Evolutionary conservation across 1,284 basidiomycete species (phyloP), one percentile per base, ranked within the genome.

Genomic region (Ustilago sp.): DNA sequence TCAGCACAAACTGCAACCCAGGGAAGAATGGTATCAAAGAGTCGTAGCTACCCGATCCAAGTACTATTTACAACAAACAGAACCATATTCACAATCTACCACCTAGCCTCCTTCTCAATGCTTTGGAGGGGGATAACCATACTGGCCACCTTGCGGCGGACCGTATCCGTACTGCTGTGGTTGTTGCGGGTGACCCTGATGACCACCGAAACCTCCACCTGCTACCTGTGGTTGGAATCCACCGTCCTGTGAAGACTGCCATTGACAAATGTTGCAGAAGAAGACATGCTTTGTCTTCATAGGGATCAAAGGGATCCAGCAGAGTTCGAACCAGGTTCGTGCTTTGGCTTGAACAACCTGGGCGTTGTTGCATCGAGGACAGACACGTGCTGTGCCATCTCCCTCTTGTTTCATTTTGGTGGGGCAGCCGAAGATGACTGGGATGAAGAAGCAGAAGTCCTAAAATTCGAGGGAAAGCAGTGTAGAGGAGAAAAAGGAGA

Each of bases 371-470:
- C 84, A 85, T 9, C 83, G 71, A 0, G 84, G 84, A 59, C 84
- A 85, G 47, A 85, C 66, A 66, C 84, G 79, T 1, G 83, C 81
- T 2, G 65, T 62, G 15, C 77, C 80, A 51, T 80, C 77, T 51
- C 80, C 82, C 52, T 85, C 83, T 51, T 83, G 83, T 57, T 83
- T 80, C 67, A 84, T 82, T 73, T 84, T 85, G 55, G 70, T 79
- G 2, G 82, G 80, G 55, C 84, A 85, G 23, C 84, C 84, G 28
- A 84, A 85, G 59, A 84, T 78, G 53, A 84, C 50, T 9, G 83
- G 83, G 52, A 84, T 69, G 74, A 66, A 81, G 68, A 81, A 83
- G 63, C 66, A 82, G 47, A 82, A 80, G 63, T 82, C 80, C 80
- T 79, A 38, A 12, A 7, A 13, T 13, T 15, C n/a, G 51, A 52